Evolutionary conservation across 306 rosid species (phyloP), one percentile per base, ranked within the genome.

Genomic region (Cercis canadensis): DNA sequence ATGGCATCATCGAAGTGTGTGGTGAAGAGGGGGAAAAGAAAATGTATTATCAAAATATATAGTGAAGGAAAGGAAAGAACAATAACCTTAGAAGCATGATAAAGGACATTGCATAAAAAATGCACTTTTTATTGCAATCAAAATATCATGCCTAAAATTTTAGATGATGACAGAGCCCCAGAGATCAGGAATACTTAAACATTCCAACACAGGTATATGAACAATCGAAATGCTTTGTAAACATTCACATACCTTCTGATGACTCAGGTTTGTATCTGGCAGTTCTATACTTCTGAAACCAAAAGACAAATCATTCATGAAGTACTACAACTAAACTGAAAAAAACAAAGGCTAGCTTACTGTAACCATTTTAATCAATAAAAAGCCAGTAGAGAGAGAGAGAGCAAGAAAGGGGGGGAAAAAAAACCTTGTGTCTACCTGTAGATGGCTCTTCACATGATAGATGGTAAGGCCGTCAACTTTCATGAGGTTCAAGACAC

Each of bases 401-500:
- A n/a, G n/a, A n/a, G n/a, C 29, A 24, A 24, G 3, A 24, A 24
- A 32, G 49, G 60, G 36, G 51, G 78, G 71, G 53, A 61, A 29
- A 36, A 79, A 50, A 53, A 51, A 61, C 41, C n/a, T n/a, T n/a
- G 12, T 17, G 73, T 49, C 58, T 76, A 90, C 98, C 89, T 93
- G 98, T 24, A 93, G 84, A 84, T 93, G 98, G 78, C 98, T 93
- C 87, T 93, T 93, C 19, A 93, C 96, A 73, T 93, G 98, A 86
- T 93, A 93, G 62, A 93, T 93, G 46, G 98, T 93, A 78, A 93
- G 92, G 75, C 92, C 85, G 15, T 89, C 90, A 59, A 87, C 94
- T 72, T 88, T 93, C 98, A 93, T 90, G 50, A 77, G 79, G 72
- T 81, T 90, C 84, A 87, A 73, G 72, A 93, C 92, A 69, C 97